phyloP scores from a whole-genome alignment of 2,329 filamentous ascomycete species.

The Fusarium vanettenii region DNA sequence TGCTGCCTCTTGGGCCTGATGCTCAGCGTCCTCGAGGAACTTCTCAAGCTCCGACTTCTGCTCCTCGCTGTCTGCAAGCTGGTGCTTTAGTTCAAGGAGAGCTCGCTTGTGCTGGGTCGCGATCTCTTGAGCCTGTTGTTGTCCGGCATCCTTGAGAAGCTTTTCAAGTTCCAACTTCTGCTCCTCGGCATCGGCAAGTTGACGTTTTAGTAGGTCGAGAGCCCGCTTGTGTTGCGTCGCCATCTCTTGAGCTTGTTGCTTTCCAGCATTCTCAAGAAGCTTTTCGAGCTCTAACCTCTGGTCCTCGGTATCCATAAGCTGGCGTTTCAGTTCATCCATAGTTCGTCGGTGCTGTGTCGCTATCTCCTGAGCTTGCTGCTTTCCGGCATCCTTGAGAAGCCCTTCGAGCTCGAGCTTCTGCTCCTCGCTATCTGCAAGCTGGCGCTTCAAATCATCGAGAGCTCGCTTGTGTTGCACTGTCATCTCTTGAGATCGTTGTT shows the following conservation, averaged over 20 bases:
- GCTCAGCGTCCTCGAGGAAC: not conserved
- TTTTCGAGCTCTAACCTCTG: not conserved
- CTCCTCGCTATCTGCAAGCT: not conserved
- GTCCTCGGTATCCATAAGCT: not conserved
- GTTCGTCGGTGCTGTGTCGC: not conserved
- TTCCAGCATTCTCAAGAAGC: not conserved
- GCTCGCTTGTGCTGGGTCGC: not conserved
- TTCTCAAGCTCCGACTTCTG: not conserved
- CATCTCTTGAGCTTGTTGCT: not conserved
- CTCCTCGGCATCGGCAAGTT: not conserved
- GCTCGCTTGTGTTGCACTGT: not conserved
- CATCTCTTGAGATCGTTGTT: not conserved
- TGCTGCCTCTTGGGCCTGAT: not conserved
- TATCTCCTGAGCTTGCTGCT: not conserved
- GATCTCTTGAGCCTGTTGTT: not conserved
- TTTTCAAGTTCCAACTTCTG: not conserved
- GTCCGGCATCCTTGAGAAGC: not conserved
- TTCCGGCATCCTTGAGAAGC: not conserved
- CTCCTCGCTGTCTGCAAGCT: not conserved
- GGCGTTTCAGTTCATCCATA: not conserved
- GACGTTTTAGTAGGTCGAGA: not conserved
- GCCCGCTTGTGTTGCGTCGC: not conserved
- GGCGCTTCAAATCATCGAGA: not conserved
- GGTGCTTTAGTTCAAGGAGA: not conserved
- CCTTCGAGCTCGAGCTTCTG: not conserved